Evolutionary conservation across 2,329 filamentous ascomycete species (phyloP), one percentile per base, ranked within the genome.

Genomic region (Fusarium sp.): DNA sequence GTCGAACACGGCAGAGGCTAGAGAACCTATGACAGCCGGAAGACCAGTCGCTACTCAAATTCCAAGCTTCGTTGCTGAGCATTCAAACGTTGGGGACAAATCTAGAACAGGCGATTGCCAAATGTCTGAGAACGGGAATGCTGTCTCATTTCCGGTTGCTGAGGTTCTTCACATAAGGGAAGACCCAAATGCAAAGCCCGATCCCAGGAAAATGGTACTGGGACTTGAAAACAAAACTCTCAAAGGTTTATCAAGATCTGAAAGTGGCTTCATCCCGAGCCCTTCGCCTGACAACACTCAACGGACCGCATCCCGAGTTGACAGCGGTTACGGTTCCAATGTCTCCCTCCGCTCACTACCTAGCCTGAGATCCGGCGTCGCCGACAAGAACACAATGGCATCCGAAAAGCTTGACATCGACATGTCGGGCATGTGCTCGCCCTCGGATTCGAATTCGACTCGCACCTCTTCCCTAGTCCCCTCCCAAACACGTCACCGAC

Each of bases 281-380:
- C 81, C 82, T 6, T 79, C 79, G 2, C 81, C 81, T 6, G 80
- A 82, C 49, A 75, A 68, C 15, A 79, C 81, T 1, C 77, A 77
- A 17, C 83, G 81, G 55, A 76, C 83, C 7, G 76, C 87, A n/a
- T 82, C 83, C 32, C 88, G 88, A 64, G 83, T 85, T 39, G 87
- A 89, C 70, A 89, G 86, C 26, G 87, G 87, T 17, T 90, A 89
- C 70, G 86, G 86, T 70, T 89, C 87, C 9, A 88, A 84, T 69
- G 78, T 86, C 6, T 89, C 87, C 14, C 74, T 88, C 19, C 82
- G 84, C 39, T 89, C 87, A 1, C 80, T 85, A n/a, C 75, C 74
- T 26, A 79, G 75, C 53, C 77, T 72, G 47, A 72, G 62, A 45
- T 70, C 71, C 24, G 62, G 63, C 15, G 63, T 59, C 28, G 70